phyloP scores from a whole-genome alignment of 495 filamentous ascomycete genomes.

The Neurospora pannonica region DNA sequence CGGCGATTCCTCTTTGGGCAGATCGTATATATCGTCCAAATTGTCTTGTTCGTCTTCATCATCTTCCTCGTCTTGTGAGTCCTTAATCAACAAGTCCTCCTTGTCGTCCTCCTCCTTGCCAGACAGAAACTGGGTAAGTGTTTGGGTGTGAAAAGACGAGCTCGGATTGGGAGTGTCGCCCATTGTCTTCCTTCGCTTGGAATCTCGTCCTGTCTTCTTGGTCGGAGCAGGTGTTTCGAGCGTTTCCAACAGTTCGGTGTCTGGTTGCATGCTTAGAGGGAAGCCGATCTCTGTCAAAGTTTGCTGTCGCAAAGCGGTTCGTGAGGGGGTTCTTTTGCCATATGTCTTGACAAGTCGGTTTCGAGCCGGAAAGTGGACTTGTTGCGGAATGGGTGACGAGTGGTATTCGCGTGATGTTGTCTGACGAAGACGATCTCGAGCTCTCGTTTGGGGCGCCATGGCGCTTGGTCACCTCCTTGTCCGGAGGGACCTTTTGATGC shows the following conservation, averaged over 20 bases:
- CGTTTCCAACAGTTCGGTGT: slow-evolving; percentile 8
- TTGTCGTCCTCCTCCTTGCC: slow-evolving; percentile 9
- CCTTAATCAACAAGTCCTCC: slow-evolving; percentile 20
- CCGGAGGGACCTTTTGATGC: neutral
- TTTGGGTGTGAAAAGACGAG: slow-evolving; percentile 35
- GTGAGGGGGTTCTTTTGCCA: slow-evolving; percentile 21
- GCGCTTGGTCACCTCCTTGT: neutral
- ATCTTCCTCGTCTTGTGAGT: slow-evolving; percentile 26
- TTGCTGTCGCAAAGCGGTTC: slow-evolving; percentile 26
- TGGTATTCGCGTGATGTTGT: slow-evolving; percentile 26
- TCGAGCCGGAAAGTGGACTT: slow-evolving; percentile 28
- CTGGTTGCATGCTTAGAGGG: slow-evolving; percentile 1
- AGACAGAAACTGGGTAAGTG: slow-evolving; percentile 34
- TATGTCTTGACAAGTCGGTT: slow-evolving; percentile 30
- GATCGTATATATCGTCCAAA: neutral
- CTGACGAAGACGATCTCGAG: slow-evolving; percentile 5
- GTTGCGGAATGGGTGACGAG: slow-evolving; percentile 27
- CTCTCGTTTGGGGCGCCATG: slow-evolving; percentile 27
- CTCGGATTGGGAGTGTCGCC: slow-evolving; percentile 23
- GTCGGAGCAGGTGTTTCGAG: slow-evolving; percentile 6
- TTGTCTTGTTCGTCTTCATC: neutral
- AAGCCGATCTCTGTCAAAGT: slow-evolving; percentile 44
- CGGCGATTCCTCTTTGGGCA: neutral
- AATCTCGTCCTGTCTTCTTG: slow-evolving; percentile 15
- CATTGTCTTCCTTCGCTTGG: slow-evolving; percentile 32